Evolutionary conservation across 352 stramenopile species (phyloP), one percentile per base, ranked within the genome.

Genomic region (Pythium phragmitis): DNA sequence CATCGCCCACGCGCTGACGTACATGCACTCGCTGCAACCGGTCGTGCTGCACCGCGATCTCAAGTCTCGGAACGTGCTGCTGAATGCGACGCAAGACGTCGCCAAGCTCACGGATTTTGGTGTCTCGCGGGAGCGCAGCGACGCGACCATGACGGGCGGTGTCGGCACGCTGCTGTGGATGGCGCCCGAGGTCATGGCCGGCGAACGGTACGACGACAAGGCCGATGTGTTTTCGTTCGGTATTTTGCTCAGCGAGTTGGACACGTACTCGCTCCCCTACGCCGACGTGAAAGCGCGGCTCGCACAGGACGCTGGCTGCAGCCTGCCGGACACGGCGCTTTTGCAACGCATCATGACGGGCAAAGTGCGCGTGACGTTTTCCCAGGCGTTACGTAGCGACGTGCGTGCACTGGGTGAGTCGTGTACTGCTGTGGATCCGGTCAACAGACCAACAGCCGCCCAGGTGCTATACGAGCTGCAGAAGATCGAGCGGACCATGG

Each of bases 221-320:
- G 70, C 75, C 48, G 79, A 89, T 65, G 51, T 88, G 5, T 89
- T 82, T 48, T 82, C 75, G 12, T 77, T 88, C 41, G 79, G 77
- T 39, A 61, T 88, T n/a, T 48, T 88, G 56, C 60, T 88, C 2
- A 75, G 73, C 1, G 79, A 86, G 60, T 49, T 88, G 23, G 79
- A 85, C 57, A 71, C 75, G 23, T 68, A 77, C 3, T 19, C 47
- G n/a, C 45, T 74, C 39, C 70, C 70, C 19, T 77, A 72, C 46
- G 50, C 60, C 8, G 39, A 46, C 39, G 39, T 46, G 8, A 39
- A 63, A 30, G 57, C 50, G 6, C 19, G 51, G 33, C 12, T 52
- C 7, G 28, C 43, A 1, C 23, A 30, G 2, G 17, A 28, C 5
- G 43, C 28, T 11, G 50, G 45, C 21, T 23, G 67, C 0, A 54